Conservation (phyloP, 192 early-diverging fungal species). For the Thoreauomyces humboldtii region DNA sequence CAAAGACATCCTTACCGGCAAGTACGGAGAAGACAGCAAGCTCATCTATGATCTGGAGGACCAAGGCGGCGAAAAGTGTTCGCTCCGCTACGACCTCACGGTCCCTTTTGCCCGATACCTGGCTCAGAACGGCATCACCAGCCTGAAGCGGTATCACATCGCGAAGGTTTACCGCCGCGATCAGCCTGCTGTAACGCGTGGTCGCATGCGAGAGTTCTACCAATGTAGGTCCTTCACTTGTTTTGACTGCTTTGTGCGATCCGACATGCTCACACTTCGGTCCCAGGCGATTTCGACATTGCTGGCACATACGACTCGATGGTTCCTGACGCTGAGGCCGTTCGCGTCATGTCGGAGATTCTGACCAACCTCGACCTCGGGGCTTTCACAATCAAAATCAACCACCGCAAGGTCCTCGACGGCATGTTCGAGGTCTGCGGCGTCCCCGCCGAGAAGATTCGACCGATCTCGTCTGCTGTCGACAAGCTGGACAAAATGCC, state of each 20-base stretch:
- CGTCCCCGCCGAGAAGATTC: slow-evolving; percentile 82
- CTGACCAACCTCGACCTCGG: slow-evolving; percentile 80
- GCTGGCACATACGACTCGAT: slow-evolving; percentile 92
- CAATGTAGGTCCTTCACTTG: slow-evolving; percentile 60
- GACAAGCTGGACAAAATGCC: slow-evolving; percentile 98
- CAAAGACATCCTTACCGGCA: slow-evolving; percentile 92
- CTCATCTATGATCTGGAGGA: slow-evolving; percentile 97
- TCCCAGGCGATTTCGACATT: slow-evolving; percentile 87
- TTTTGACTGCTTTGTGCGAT: not conserved
- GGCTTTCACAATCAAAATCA: slow-evolving; percentile 90
- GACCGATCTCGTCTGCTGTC: slow-evolving; percentile 93
- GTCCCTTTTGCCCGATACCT: slow-evolving; percentile 96
- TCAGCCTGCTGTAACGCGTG: slow-evolving; percentile 97
- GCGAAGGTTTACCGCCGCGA: slow-evolving; percentile 98
- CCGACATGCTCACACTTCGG: not conserved
- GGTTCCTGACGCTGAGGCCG: slow-evolving; percentile 93
- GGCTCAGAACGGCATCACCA: slow-evolving; percentile 85
- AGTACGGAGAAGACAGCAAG: slow-evolving; percentile 99
- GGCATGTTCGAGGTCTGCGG: slow-evolving; percentile 97
- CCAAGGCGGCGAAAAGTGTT: slow-evolving; percentile 95
- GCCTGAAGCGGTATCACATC: slow-evolving; percentile 96
- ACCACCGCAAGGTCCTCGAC: slow-evolving; percentile 96
- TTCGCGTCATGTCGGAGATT: slow-evolving; percentile 79
- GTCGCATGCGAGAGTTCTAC: slow-evolving; percentile 98
- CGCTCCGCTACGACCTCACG: slow-evolving; percentile 94